These are phyloP conservation scores for Neoscytalidium dimidiatum DNA, from an alignment of 2,329 filamentous ascomycete genomes.

Conservation along the genomic window DNA sequence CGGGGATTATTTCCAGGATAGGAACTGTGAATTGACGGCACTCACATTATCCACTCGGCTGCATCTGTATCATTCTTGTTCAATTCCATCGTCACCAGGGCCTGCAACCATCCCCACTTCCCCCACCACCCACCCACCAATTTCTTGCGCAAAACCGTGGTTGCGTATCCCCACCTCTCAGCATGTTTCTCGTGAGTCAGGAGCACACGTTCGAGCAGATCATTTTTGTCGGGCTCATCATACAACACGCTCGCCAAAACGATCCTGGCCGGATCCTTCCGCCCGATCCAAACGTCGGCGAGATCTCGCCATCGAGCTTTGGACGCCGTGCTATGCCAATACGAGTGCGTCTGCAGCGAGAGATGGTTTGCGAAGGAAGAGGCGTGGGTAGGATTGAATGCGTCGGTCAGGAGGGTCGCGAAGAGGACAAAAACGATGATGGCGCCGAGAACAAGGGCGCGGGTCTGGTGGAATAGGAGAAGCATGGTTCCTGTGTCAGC, in stretches of 20 bases:
- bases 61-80: constrained; percentile 27
- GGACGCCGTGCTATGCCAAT: background rate
- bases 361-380: background rate
- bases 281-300: background rate
- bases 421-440: constrained; percentile 4
- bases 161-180: constrained; percentile 37
- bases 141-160: constrained; percentile 34
- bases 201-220: constrained; percentile 39
- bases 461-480: constrained; percentile 7
- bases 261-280: constrained; percentile 16
- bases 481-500: background rate
- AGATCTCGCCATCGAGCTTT: background rate
- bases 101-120: constrained; percentile 33
- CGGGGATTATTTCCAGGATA: background rate
- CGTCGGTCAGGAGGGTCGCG: background rate
- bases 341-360: background rate
- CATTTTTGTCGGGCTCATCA: background rate
- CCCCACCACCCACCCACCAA: constrained; percentile 39
- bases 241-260: constrained; percentile 24
- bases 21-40: background rate
- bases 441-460: constrained; percentile 1
- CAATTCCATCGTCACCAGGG: constrained; percentile 30
- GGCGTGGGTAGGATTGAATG: background rate
- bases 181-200: constrained; percentile 38
- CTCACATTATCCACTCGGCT: constrained; percentile 34